Evolutionary conservation across 139 green algal genomes (phyloP), one percentile per base, ranked within the genome.

Genomic region (Ulvella scutata): DNA sequence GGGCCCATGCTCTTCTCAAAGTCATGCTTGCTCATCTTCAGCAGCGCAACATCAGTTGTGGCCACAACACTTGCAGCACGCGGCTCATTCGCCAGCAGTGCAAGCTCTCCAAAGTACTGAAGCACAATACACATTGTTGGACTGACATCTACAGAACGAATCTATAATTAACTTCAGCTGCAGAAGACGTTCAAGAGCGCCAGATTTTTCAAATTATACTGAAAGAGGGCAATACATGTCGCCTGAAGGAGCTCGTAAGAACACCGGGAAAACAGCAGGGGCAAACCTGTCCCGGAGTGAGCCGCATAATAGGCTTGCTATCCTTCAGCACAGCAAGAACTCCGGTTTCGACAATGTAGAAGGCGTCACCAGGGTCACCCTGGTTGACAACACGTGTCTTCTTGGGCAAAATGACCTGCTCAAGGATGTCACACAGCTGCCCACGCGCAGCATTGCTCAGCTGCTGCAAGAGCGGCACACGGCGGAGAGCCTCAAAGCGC

Each of bases 261-360:
- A n/a, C n/a, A n/a, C 13, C 31, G 1, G 23, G 23, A 37, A 51
- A 9, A 28, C 26, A 1, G 72, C 2, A 0, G 26, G 6, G 2
- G 72, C 7, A 2, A 36, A 60, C 72, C 72, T 75, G 38, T 36
- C 72, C 72, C 4, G 74, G 62, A 1, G 44, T 26, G 74, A 43
- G 28, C 28, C 37, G 72, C 72, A 60, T 76, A 37, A 74, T 37
- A 4, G 67, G 26, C 72, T 40, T 72, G 74, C 60, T 77, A 75
- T 86, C 84, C 73, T 87, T 87, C 72, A 81, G 88, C 39, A 85
- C 87, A 2, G 80, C 84, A 43, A 91, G 82, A 34, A 83, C 79
- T 9, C 93, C 93, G 2, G 82, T 81, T 79, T 96, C 87, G n/a
- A 98, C 81, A 3, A 98, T 88, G 84, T 92, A 97, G 74, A 97